Evolutionary conservation across 768 basidiomycete genomes (phyloP).

Genomic region (Auriscalpium microsporum): DNA sequence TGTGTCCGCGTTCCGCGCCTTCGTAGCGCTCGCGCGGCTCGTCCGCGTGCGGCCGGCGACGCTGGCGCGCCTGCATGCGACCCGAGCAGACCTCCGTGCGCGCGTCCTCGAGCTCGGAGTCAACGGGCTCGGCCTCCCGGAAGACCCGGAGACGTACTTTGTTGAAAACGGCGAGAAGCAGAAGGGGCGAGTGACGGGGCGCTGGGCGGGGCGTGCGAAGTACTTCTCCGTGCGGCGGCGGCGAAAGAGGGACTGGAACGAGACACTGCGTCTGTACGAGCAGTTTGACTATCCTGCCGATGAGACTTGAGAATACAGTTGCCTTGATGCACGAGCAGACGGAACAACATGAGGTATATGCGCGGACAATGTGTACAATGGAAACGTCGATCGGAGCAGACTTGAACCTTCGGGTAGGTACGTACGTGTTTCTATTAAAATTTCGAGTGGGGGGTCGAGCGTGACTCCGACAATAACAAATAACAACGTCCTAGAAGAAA

Average conservation of each 20-base stretch:
- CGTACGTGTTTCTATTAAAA: background rate
- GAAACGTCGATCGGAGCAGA: background rate
- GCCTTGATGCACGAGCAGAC: background rate
- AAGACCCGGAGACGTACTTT: slow-evolving; percentile 63
- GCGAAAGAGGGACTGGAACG: slow-evolving; percentile 86
- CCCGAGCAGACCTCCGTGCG: slow-evolving; percentile 49
- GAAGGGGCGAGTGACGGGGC: slow-evolving; percentile 60
- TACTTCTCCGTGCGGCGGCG: slow-evolving; percentile 77
- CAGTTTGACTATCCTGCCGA: slow-evolving; percentile 74
- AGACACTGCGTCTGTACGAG: slow-evolving; percentile 74
- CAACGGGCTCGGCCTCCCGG: slow-evolving; percentile 49
- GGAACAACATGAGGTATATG: too few species aligned
- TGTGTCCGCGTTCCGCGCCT: slow-evolving; percentile 70
- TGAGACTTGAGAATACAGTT: slow-evolving; percentile 19
- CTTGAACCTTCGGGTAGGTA: too few species aligned
- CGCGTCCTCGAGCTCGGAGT: slow-evolving; percentile 62
- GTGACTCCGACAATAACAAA: too few species aligned
- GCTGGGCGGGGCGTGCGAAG: slow-evolving; percentile 61
- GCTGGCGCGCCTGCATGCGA: slow-evolving; percentile 43
- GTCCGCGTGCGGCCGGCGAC: slow-evolving; percentile 52
- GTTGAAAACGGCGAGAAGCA: slow-evolving; percentile 47
- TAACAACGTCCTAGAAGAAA: too few species aligned
- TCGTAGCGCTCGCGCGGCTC: slow-evolving; percentile 51
- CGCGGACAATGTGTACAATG: too few species aligned
- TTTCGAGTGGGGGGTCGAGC: background rate